Evolutionary conservation across 495 filamentous ascomycete genomes (phyloP).

Genomic region (Penicillium bovifimosum): DNA sequence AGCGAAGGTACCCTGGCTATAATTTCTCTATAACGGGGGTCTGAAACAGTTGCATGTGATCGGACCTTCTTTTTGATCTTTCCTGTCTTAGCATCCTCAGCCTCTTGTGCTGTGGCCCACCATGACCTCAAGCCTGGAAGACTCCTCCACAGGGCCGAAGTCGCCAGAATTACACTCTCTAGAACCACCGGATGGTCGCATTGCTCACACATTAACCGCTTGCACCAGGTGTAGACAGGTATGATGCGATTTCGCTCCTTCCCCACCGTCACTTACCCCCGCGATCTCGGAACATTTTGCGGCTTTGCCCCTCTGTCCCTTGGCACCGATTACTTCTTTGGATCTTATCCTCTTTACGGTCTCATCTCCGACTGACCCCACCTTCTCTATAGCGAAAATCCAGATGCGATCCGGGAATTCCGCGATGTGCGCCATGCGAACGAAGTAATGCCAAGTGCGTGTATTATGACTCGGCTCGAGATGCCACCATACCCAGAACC

Average conservation of each 20-base stretch:
- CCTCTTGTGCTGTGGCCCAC: background rate
- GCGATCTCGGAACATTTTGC: background rate
- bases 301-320: background rate
- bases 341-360: background rate
- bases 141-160: constrained; percentile 12
- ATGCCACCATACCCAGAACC: constrained; percentile 67
- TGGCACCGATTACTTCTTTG: background rate
- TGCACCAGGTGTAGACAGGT: constrained; percentile 84
- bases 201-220: constrained; percentile 81
- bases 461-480: constrained; percentile 83
- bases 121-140: constrained; percentile 20
- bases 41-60: constrained; percentile 14
- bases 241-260: constrained; percentile 27
- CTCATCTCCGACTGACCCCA: background rate
- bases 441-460: constrained; percentile 83
- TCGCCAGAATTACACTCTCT: constrained; percentile 22
- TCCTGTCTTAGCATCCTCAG: background rate
- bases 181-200: constrained; percentile 40
- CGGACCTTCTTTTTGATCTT: background rate
- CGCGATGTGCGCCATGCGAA: constrained; percentile 88
- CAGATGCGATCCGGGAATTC: constrained; percentile 84
- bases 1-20: constrained; percentile 7
- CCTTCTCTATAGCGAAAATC: constrained; percentile 68
- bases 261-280: constrained; percentile 1
- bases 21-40: background rate